A percentile compares a stretch with the other conserved stretches of the same genome.
Conservation (phyloP, 2,329 filamentous ascomycete genomes). For the Claviceps purpurea region DNA sequence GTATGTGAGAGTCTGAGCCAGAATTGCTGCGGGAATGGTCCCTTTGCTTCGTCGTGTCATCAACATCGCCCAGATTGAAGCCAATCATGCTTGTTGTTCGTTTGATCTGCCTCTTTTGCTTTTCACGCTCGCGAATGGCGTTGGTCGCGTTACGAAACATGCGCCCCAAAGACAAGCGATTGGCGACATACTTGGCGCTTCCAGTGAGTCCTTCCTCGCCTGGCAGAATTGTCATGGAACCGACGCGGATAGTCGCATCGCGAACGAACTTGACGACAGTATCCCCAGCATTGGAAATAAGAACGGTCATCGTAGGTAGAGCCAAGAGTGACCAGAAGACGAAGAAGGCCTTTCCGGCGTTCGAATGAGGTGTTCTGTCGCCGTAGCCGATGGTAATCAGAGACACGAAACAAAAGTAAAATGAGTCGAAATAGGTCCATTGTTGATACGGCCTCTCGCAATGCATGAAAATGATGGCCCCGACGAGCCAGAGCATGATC, state of each 20-base stretch:
- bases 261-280: conserved; percentile 57
- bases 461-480: conserved; percentile 57
- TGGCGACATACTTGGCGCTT: conserved; percentile 30
- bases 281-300: conserved; percentile 73
- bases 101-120: background rate
- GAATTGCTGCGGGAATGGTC: conserved; percentile 1
- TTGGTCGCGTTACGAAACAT: conserved; percentile 19
- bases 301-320: conserved; percentile 74
- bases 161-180: conserved; percentile 28
- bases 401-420: conserved; percentile 79
- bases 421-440: conserved; percentile 64
- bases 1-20: background rate
- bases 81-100: background rate
- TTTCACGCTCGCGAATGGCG: conserved; percentile 2
- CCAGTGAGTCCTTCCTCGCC: conserved; percentile 36
- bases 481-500: conserved; percentile 64
- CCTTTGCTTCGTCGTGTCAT: background rate
- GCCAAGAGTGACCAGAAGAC: conserved; percentile 87
- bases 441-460: conserved; percentile 38
- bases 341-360: conserved; percentile 71
- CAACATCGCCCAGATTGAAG: conserved; percentile 2
- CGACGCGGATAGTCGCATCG: conserved; percentile 41
- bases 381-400: conserved; percentile 83
- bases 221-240: conserved; percentile 47
- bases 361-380: conserved; percentile 62